Conservation (phyloP, 2,329 filamentous ascomycete genomes). For the Trichoderma lentiforme region DNA sequence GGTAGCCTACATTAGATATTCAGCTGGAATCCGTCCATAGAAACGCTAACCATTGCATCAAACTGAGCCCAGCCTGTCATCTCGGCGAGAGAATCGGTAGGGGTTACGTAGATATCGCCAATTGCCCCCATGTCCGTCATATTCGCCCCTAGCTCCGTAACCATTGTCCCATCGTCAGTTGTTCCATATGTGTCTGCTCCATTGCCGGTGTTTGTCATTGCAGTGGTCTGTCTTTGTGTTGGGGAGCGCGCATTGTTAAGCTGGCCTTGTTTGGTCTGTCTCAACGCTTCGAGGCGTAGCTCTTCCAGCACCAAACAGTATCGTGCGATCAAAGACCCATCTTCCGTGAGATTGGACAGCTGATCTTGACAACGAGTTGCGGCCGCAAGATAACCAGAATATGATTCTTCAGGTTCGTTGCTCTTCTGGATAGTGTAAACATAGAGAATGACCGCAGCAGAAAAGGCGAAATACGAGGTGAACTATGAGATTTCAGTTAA, state of each 20-base stretch:
- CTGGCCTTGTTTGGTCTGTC: conserved; percentile 6
- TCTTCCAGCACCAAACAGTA: conserved; percentile 8
- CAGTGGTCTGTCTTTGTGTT: background rate
- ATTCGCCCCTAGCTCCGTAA: background rate
- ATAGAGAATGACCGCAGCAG: background rate
- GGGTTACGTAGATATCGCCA: conserved; percentile 11
- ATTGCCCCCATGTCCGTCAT: conserved; percentile 12
- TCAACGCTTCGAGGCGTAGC: conserved; percentile 1
- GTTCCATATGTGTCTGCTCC: background rate
- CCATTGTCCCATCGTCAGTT: background rate
- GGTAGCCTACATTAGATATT: background rate
- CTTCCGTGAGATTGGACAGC: conserved; percentile 2
- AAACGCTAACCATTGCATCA: conserved; percentile 12
- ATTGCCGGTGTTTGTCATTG: background rate
- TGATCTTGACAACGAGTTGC: conserved; percentile 11
- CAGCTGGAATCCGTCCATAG: conserved; percentile 7
- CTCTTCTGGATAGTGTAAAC: conserved; percentile 13
- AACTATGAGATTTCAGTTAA: background rate
- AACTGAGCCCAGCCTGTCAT: conserved; percentile 15
- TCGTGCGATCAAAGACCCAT: background rate
- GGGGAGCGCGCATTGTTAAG: background rate
- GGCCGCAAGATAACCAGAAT: background rate
- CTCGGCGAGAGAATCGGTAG: conserved; percentile 6
- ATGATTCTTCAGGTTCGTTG: background rate
- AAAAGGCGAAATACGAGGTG: conserved; percentile 10